These are phyloP conservation scores for Prunus padus DNA, from an alignment of 306 rosid species.

Conservation along the genomic window DNA sequence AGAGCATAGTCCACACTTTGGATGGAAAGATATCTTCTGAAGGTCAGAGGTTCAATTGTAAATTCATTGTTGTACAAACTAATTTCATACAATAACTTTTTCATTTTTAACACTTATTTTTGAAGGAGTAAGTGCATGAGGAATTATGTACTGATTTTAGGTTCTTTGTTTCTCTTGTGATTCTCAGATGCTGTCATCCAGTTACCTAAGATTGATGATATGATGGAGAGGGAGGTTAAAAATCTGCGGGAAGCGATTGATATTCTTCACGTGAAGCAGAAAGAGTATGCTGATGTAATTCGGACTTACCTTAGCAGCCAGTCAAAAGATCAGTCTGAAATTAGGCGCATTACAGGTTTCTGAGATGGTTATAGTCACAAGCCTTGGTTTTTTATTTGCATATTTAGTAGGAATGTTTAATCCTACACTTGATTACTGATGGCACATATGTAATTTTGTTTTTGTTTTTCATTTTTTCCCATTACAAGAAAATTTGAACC, in stretches of 20 bases:
- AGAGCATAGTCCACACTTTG: constrained; percentile 41
- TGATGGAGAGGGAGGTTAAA: constrained; percentile 70
- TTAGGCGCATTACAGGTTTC: constrained; percentile 65
- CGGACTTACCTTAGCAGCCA: constrained; percentile 43
- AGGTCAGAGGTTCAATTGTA: constrained; percentile 54
- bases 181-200: constrained; percentile 64
- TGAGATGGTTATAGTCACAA: constrained; percentile 16
- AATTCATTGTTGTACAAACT: constrained; percentile 10
- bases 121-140: constrained; percentile 22
- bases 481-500: neutral
- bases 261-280: constrained; percentile 63
- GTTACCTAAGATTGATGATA: constrained; percentile 74
- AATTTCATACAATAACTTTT: constrained; percentile 12
- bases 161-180: constrained; percentile 32
- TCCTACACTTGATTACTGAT: neutral
- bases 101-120: constrained; percentile 8
- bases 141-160: constrained; percentile 23
- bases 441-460: neutral
- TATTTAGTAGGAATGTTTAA: neutral
- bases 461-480: neutral
- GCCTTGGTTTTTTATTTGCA: constrained; percentile 1
- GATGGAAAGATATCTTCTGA: constrained; percentile 55
- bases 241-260: constrained; percentile 51
- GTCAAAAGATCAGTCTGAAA: constrained; percentile 55
- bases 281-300: constrained; percentile 56